A percentile compares a stretch with the other conserved stretches of the same genome.
These are phyloP conservation scores for Austroboletus rostrupii DNA, from an alignment of 1,284 basidiomycete genomes.

Conservation along the genomic window DNA sequence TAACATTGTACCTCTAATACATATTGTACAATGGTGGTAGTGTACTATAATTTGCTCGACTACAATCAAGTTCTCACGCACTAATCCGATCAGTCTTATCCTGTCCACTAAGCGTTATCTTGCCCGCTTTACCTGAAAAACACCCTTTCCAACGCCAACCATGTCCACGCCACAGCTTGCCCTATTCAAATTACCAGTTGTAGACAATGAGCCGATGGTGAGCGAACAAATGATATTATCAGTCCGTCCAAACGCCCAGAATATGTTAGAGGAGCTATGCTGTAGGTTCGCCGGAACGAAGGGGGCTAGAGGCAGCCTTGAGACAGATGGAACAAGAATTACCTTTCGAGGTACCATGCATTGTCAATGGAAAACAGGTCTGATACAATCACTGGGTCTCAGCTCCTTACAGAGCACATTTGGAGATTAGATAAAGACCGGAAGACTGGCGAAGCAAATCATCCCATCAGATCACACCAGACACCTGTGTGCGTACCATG, in stretches of 20 bases:
- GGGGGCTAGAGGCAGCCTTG: slow-evolving; percentile 72
- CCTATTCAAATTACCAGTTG: slow-evolving; percentile 74
- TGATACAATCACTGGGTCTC: slow-evolving; percentile 25
- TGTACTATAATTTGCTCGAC: not conserved
- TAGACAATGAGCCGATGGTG: slow-evolving; percentile 93
- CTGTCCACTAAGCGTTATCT: not conserved
- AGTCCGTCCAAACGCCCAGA: not conserved
- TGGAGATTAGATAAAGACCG: slow-evolving; percentile 70
- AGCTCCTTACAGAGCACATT: slow-evolving; percentile 1
- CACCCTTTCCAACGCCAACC: slow-evolving; percentile 3
- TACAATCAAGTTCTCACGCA: not conserved
- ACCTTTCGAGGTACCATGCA: slow-evolving; percentile 89
- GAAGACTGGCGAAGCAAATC: slow-evolving; percentile 73
- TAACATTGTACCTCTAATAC: too few species aligned
- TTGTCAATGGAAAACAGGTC: slow-evolving; percentile 89
- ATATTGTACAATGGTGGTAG: not conserved
- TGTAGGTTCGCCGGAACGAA: slow-evolving; percentile 77
- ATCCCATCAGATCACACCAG: slow-evolving; percentile 83
- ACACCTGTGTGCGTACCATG: slow-evolving; percentile 84
- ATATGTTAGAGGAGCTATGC: slow-evolving; percentile 58
- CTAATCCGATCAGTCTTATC: not conserved
- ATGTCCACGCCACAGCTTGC: slow-evolving; percentile 74
- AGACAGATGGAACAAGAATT: slow-evolving; percentile 76
- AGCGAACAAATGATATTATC: slow-evolving; percentile 19
- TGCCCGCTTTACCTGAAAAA: not conserved